Evolutionary conservation across 495 filamentous ascomycete genomes (phyloP), one percentile per base, ranked within the genome.

Genomic region (Niebla homalea): DNA sequence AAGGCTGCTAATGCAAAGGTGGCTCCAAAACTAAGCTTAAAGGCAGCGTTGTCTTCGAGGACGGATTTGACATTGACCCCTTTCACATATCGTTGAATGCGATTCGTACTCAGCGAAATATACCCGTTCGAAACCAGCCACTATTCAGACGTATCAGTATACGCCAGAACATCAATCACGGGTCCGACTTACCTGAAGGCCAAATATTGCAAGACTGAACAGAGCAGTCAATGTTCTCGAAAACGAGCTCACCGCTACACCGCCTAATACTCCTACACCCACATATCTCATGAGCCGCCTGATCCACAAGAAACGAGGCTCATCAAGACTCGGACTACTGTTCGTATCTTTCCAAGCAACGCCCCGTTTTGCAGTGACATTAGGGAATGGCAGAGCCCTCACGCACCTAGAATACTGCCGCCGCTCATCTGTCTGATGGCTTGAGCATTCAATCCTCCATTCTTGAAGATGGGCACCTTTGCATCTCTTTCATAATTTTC

Each of bases 1-100:
- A 92, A 86, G 0, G 82, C 83, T 32, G 85, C 85, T 57, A 92
- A 65, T 12, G 81, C 79, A 72, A 92, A 90, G 25, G 83, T 84
- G 5, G 70, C 55, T 10, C 83, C 86, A 59, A 92, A 90, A 36
- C 78, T 80, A 8, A 90, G 57, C 71, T 89, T 92, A 60, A 93
- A 87, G 0, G 81, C 81, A 18, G 77, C 69, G 60, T 89, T 75
- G 50, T 80, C 72, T 54, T 77, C 75, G 49, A 92, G 63, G 4
- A 78, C 73, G 1, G 71, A 71, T 21, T 70, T 61, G 43, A 85
- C n/a, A 59, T 84, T 69, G 21, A 78, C 70, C 14, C 62, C 62
- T 62, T 72, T 76, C 21, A 81, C 66, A 55, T 77, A 80, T 47
- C 70, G 66, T 52, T 83, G 77, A 47, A 86, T 52, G n/a, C 66